phyloP scores from a whole-genome alignment of 148 eudicot genomes.

The Silene uniflora region DNA sequence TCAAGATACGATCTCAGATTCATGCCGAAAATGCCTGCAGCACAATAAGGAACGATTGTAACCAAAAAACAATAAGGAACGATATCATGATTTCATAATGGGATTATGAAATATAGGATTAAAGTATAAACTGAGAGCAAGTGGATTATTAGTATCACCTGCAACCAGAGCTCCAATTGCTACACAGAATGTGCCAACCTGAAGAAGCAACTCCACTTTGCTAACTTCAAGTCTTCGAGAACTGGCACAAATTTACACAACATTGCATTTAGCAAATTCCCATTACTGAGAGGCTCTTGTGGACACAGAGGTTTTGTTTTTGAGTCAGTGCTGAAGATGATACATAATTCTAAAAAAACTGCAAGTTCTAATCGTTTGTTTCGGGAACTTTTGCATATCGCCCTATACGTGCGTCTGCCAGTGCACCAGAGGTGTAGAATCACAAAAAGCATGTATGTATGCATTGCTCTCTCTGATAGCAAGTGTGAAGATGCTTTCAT shows the following conservation, averaged over 20 bases:
- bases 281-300: background rate
- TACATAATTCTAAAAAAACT: too few relatives aligned
- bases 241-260: slow-evolving; percentile 34
- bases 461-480: background rate
- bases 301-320: too few relatives aligned
- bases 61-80: too few relatives aligned
- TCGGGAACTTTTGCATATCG: too few relatives aligned
- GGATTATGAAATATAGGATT: background rate
- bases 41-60: too few relatives aligned
- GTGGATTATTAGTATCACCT: slow-evolving; percentile 38
- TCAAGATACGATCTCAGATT: slow-evolving; percentile 95
- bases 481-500: background rate
- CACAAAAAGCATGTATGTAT: too few relatives aligned
- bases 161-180: slow-evolving; percentile 91
- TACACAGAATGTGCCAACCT: slow-evolving; percentile 90
- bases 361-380: too few relatives aligned
- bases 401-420: too few relatives aligned
- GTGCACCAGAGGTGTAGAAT: too few relatives aligned
- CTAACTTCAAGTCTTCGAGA: slow-evolving; percentile 97
- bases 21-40: slow-evolving; percentile 97
- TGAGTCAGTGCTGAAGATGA: too few relatives aligned
- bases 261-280: slow-evolving; percentile 3
- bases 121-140: background rate
- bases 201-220: slow-evolving; percentile 96
- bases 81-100: background rate